Percentiles rank a stretch among this genome's conserved stretches.
phyloP scores from a whole-genome alignment of 2,329 filamentous ascomycete species.

The Monilinia laxa region DNA sequence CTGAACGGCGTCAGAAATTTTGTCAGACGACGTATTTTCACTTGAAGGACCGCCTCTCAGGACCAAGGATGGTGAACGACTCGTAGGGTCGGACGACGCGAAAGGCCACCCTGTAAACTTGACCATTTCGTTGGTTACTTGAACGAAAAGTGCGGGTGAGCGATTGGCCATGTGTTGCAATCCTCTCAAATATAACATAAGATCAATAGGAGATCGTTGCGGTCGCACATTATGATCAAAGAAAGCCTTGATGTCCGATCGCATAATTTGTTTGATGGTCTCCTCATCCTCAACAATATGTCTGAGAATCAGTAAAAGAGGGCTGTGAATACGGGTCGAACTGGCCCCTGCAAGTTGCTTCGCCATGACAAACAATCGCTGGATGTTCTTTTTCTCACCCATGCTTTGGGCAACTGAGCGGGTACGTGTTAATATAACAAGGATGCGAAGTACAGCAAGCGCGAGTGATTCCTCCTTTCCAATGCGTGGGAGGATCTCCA shows the following conservation, averaged over 20 bases:
- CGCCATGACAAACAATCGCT: constrained; percentile 89
- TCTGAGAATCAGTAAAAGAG: constrained; percentile 73
- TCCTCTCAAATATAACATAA: constrained; percentile 69
- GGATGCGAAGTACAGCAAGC: constrained; percentile 75
- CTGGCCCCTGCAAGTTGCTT: constrained; percentile 83
- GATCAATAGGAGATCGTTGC: constrained; percentile 62
- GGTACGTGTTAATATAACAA: constrained; percentile 84
- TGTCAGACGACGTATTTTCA: constrained; percentile 24
- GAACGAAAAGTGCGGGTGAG: constrained; percentile 80
- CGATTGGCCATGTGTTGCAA: constrained; percentile 79
- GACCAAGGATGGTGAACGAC: constrained; percentile 47
- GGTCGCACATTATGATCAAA: constrained; percentile 58
- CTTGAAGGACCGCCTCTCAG: constrained; percentile 33
- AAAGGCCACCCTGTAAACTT: constrained; percentile 64
- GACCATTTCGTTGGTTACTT: constrained; percentile 81
- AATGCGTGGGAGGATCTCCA: constrained; percentile 80
- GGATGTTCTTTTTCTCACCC: constrained; percentile 84
- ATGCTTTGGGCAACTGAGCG: constrained; percentile 72
- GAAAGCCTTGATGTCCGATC: constrained; percentile 77
- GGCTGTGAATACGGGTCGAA: constrained; percentile 68
- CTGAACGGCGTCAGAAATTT: constrained; percentile 35
- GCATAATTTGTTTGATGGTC: constrained; percentile 87
- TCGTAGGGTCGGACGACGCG: constrained; percentile 40
- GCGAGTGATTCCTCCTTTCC: constrained; percentile 85
- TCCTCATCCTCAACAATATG: constrained; percentile 95